Percentiles rank a stretch among this genome's conserved stretches.
Conservation (phyloP, 306 rosid genomes). For the Ceratonia siliqua region DNA sequence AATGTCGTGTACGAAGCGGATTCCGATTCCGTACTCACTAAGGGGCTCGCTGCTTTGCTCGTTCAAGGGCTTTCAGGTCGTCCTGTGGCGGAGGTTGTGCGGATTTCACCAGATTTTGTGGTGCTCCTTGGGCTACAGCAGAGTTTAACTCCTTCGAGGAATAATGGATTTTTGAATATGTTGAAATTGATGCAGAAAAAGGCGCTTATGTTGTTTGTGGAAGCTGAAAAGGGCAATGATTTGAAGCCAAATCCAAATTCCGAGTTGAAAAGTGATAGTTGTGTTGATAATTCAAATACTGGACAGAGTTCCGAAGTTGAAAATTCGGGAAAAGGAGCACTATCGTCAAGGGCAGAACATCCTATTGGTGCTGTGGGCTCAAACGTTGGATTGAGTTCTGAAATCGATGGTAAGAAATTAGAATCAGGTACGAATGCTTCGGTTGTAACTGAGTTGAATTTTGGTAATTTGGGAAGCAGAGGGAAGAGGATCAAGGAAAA, state of each 20-base stretch:
- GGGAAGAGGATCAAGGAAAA: slow-evolving; percentile 84
- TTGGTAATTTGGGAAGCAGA: slow-evolving; percentile 55
- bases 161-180: slow-evolving; percentile 94
- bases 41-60: slow-evolving; percentile 90
- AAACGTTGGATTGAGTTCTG: slow-evolving; percentile 16
- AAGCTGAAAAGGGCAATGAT: slow-evolving; percentile 51
- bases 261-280: slow-evolving; percentile 5
- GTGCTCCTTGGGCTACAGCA: slow-evolving; percentile 84
- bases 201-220: slow-evolving; percentile 58
- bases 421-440: neutral
- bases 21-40: slow-evolving; percentile 83
- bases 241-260: slow-evolving; percentile 1
- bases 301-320: slow-evolving; percentile 28
- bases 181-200: slow-evolving; percentile 90
- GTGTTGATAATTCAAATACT: slow-evolving; percentile 31
- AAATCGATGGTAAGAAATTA: slow-evolving; percentile 4
- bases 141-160: slow-evolving; percentile 85
- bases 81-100: slow-evolving; percentile 60
- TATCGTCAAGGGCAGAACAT: neutral
- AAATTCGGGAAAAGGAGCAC: neutral
- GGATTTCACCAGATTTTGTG: slow-evolving; percentile 78
- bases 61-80: slow-evolving; percentile 79
- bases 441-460: slow-evolving; percentile 1
- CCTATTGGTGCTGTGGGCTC: neutral
- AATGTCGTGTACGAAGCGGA: slow-evolving; percentile 86